Base-by-base conservation (phyloP, 305 asterid genomes). In the Fraxinus sp. region DNA sequence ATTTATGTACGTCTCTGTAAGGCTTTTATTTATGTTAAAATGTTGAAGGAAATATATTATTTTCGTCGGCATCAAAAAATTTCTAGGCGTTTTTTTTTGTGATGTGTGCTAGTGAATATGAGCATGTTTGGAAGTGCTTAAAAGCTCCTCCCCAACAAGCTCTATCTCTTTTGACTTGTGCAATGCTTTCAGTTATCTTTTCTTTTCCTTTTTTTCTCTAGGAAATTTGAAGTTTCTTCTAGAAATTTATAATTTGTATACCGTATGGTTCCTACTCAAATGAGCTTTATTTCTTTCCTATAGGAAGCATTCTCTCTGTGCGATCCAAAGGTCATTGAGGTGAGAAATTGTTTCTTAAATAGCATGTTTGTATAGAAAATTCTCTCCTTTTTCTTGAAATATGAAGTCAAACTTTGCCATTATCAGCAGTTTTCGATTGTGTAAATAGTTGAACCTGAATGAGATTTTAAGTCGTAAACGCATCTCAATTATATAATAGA, bases 301-400 rank as follows among this genome's bases (percentile, higher is more conserved):
- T 85, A 94, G 98, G 99, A 96, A 88, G 94, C 98, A 49, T 96
- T 96, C 93, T 90, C 97, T 83, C 88, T 96, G 75, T 96, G 98
- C 80, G 78, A 93, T 83, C 97, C 91, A 3, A 93, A 91, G 85
- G 83, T 91, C 83, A 85, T 94, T 70, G 97, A 94, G 95, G 97
- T 93, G 85, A 87, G 93, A 57, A 64, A 24, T 62, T 35, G 79
- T 78, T 73, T 80, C 79, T 37, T 75, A 35, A 62, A 75, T 33
- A 77, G 70, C 32, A 52, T 78, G 66, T 43, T 16, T 39, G 66
- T 32, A 5, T 30, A 10, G 59, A 82, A 4, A 26, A 49, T 35
- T 71, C 62, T 43, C 82, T 37, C 41, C 37, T 49, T 72, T 36
- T 59, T 39, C 70, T 32, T 62, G 76, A 74, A 81, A 37, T 80